Conservation (phyloP, 2,329 filamentous ascomycete species). For the Alternaria sp. region DNA sequence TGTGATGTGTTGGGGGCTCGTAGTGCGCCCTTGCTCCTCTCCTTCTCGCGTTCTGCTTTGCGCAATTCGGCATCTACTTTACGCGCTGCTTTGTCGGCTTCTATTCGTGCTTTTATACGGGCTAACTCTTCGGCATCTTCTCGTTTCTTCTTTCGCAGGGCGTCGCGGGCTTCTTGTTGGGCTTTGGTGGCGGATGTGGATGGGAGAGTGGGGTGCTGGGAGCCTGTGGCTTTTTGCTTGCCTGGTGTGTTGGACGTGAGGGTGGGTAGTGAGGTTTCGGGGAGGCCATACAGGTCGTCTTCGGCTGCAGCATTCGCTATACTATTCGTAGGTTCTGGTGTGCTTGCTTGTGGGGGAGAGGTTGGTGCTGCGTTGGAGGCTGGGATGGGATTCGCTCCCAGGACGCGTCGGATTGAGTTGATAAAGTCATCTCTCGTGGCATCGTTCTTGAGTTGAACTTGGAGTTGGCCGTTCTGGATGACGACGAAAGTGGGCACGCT, state of each 20-base stretch:
- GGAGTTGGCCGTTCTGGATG: constrained; percentile 79
- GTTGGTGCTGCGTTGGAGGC: constrained; percentile 22
- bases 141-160: constrained; percentile 66
- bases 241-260: constrained; percentile 39
- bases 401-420: constrained; percentile 57
- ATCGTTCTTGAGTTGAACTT: constrained; percentile 75
- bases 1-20: constrained; percentile 8
- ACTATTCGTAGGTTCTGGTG: constrained; percentile 9
- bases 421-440: constrained; percentile 71
- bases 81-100: constrained; percentile 75
- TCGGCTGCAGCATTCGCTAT: constrained; percentile 4
- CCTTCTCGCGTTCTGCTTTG: constrained; percentile 43
- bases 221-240: constrained; percentile 50
- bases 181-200: constrained; percentile 45
- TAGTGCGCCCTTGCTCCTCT: constrained; percentile 11
- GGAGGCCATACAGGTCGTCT: constrained; percentile 8
- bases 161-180: constrained; percentile 45
- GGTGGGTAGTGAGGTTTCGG: constrained; percentile 8
- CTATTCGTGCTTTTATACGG: constrained; percentile 75
- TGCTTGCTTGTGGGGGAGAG: constrained; percentile 15
- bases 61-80: constrained; percentile 50
- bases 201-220: constrained; percentile 44
- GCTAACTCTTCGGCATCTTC: constrained; percentile 72
- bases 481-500: constrained; percentile 80
- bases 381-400: constrained; percentile 39